Base-by-base conservation (phyloP, 1,139 yeast species). In the Taphrina flavorubra region DNA sequence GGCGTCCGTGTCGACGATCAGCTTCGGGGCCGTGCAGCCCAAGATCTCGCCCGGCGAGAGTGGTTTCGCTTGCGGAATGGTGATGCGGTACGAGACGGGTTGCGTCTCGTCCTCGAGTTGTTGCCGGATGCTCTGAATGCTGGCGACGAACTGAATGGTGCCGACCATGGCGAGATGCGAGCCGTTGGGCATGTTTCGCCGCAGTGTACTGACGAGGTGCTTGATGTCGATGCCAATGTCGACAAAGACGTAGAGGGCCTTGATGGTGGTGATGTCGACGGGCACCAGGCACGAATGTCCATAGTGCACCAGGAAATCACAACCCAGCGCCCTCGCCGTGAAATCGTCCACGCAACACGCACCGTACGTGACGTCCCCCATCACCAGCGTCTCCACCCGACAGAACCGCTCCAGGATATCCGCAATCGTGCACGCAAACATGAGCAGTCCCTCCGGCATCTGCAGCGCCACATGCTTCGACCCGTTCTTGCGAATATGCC, bases 341-440 rank as follows among this genome's bases (percentile, higher is more conserved):
- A 84, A 94, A 77, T 94, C 99, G 77, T 94, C 99, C 66, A 94
- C 92, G 79, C 99, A 94, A 77, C 99, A 94, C 0, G 99, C 99
- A 44, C 99, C 99, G 75, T 94, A 94, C 0, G 97, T 91, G 0
- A 94, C 99, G 78, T 94, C 99, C 1, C 99, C 99, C 99, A 94
- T 95, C 5, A 94, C 96, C 0, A 95, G 82, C 0, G 94, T 90
- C 75, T 92, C 97, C 64, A 89, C 94, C 6, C 81, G 79, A 76
- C 97, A 92, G 75, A 94, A 72, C 78, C 92, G 97, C 76, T 92
- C 97, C 51, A 94, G 77, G 40, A 94, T 94, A 78, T 94, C 99
- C 1, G 97, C 84, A 20, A 94, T 86, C 56, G 94, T 84, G 72
- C 96, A 83, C 0, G 98, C 87, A 77, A 92, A 94, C 2, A 94